Percentiles rank a stretch among this genome's conserved stretches.
Evolutionary conservation across 164 flowering plant genomes (phyloP).

Genomic region (Vitis labrusca): DNA sequence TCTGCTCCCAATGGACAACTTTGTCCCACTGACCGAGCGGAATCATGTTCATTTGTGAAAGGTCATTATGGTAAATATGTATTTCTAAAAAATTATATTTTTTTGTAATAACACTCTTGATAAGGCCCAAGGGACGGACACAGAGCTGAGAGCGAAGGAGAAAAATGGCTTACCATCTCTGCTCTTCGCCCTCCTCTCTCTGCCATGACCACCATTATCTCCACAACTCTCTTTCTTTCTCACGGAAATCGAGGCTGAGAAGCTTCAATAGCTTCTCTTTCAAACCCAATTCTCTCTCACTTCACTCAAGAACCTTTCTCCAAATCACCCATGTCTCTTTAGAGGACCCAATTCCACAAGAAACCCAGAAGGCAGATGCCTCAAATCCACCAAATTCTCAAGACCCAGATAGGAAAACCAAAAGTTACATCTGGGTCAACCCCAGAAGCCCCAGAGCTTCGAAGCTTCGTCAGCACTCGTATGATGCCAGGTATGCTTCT

Average conservation of each 20-base stretch:
- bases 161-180: constrained; percentile 52
- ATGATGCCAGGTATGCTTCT: constrained; percentile 62
- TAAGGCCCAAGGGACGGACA: background rate
- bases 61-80: no score
- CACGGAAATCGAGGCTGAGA: constrained; percentile 5
- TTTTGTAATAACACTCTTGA: no score
- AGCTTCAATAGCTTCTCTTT: background rate
- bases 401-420: constrained; percentile 33
- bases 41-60: no score
- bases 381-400: constrained; percentile 15
- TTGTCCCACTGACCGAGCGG: no score
- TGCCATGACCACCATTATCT: constrained; percentile 28
- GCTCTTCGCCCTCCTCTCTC: constrained; percentile 36
- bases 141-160: background rate
- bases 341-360: constrained; percentile 32
- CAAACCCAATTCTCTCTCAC: constrained; percentile 19
- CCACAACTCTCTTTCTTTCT: constrained; percentile 27
- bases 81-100: no score
- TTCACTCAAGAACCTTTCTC: constrained; percentile 19
- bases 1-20: no score
- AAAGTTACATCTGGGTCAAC: constrained; percentile 74
- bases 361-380: constrained; percentile 19
- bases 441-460: constrained; percentile 78
- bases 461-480: constrained; percentile 42
- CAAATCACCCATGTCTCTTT: constrained; percentile 30